A percentile compares a stretch with the other conserved stretches of the same genome.
Evolutionary conservation across 495 filamentous ascomycete genomes (phyloP).

Genomic region (Chaetomidium leptoderma): DNA sequence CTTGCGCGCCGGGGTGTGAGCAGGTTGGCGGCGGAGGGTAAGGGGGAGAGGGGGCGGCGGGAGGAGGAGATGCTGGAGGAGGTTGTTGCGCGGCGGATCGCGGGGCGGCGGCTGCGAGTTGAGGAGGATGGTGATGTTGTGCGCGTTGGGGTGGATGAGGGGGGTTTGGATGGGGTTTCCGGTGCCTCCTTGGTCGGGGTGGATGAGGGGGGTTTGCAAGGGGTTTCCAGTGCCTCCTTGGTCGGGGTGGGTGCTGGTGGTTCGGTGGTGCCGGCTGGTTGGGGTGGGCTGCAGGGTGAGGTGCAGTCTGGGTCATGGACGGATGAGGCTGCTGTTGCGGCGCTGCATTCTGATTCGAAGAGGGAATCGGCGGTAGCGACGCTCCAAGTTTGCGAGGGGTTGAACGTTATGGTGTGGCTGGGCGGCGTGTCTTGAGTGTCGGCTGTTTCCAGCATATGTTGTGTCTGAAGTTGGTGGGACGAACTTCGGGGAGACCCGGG

Average conservation of each 20-base stretch:
- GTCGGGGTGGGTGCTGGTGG: neutral
- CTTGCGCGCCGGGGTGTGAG: slow-evolving; percentile 35
- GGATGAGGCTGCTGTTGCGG: slow-evolving; percentile 15
- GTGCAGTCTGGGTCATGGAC: slow-evolving; percentile 14
- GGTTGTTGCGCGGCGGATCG: slow-evolving; percentile 28
- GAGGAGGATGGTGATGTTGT: neutral
- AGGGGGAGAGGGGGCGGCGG: slow-evolving; percentile 62
- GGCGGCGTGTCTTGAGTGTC: slow-evolving; percentile 37
- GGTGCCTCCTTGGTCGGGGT: no score
- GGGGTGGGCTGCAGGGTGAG: neutral
- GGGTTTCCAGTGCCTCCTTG: neutral
- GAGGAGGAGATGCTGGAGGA: slow-evolving; percentile 45
- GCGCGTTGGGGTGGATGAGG: slow-evolving; percentile 8
- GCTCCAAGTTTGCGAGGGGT: slow-evolving; percentile 24
- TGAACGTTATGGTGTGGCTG: slow-evolving; percentile 41
- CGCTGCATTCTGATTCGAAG: slow-evolving; percentile 8
- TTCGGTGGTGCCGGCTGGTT: neutral
- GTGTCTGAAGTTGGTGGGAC: slow-evolving; percentile 32
- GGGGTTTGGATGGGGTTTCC: slow-evolving; percentile 2
- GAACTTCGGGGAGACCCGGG: slow-evolving; percentile 40
- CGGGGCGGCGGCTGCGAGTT: slow-evolving; percentile 13
- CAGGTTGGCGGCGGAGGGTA: slow-evolving; percentile 63
- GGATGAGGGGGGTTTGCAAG: neutral
- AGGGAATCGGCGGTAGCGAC: slow-evolving; percentile 10
- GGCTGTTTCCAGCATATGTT: slow-evolving; percentile 7